Evolutionary conservation across 306 rosid species (phyloP).

Genomic region (Pterocarpus santalinus): DNA sequence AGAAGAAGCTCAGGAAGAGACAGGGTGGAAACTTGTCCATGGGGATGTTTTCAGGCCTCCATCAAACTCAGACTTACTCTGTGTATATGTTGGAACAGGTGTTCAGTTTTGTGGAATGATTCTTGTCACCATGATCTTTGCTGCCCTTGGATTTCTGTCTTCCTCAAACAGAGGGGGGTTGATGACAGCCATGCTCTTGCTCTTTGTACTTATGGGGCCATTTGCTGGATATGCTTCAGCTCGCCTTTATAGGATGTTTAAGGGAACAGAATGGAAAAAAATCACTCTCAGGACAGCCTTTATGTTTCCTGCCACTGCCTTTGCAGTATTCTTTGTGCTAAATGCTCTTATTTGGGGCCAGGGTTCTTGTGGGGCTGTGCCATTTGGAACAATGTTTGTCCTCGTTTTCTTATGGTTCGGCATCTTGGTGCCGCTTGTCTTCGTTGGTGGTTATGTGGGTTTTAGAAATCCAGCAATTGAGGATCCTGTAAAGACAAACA

Average conservation of each 20-base stretch:
- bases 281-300: conserved; percentile 32
- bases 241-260: conserved; percentile 35
- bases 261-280: conserved; percentile 34
- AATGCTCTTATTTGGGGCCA: conserved; percentile 46
- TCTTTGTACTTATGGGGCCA: conserved; percentile 34
- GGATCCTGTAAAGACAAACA: conserved; percentile 49
- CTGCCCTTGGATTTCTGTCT: conserved; percentile 41
- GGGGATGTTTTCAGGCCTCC: conserved; percentile 49
- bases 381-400: conserved; percentile 43
- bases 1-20: conserved; percentile 46
- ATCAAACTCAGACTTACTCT: conserved; percentile 35
- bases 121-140: conserved; percentile 44
- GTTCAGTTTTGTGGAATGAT: conserved; percentile 44
- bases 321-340: conserved; percentile 33
- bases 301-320: conserved; percentile 34
- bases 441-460: conserved; percentile 37
- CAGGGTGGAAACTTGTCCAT: conserved; percentile 48
- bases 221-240: conserved; percentile 33
- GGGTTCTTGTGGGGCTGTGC: conserved; percentile 44
- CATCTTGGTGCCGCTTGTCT: conserved; percentile 40
- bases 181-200: conserved; percentile 45
- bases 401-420: conserved; percentile 46
- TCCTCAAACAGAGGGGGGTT: conserved; percentile 40
- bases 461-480: conserved; percentile 30
- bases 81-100: conserved; percentile 46